phyloP scores from a whole-genome alignment of 148 eudicot species.

The Bassia scoparia region DNA sequence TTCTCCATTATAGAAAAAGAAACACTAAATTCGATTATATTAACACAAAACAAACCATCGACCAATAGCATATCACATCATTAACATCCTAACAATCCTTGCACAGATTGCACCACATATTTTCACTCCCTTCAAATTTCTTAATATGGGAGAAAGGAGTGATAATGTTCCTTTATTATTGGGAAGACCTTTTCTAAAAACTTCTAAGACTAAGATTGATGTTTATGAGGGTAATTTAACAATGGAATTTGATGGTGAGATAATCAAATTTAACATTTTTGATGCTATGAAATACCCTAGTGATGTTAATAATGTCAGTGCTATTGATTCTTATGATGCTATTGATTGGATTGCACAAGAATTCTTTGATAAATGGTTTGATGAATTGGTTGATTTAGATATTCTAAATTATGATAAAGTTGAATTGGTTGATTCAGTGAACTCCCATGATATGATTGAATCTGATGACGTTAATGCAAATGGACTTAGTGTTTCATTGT shows the following conservation, averaged over 20 bases:
- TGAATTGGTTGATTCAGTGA: too few species aligned
- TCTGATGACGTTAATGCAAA: too few species aligned
- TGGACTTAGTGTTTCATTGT: too few species aligned
- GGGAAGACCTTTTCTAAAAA: slow-evolving; percentile 3
- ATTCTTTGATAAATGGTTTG: too few species aligned
- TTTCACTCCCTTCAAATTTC: too few species aligned
- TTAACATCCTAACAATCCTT: slow-evolving; percentile 17
- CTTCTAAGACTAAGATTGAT: too few species aligned
- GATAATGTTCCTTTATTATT: neutral
- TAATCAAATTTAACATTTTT: slow-evolving; percentile 9
- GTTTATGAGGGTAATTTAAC: neutral
- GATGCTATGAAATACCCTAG: too few species aligned
- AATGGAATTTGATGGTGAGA: slow-evolving; percentile 20
- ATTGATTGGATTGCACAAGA: too few species aligned
- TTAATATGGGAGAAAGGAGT: too few species aligned
- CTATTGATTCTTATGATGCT: too few species aligned
- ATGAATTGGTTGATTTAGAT: neutral
- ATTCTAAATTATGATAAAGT: neutral
- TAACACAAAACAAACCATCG: slow-evolving; percentile 35
- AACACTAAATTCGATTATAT: slow-evolving; percentile 35
- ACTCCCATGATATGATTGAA: too few species aligned
- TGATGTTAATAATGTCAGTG: neutral
- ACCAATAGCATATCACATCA: slow-evolving; percentile 27
- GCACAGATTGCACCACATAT: too few species aligned
- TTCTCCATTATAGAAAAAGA: slow-evolving; percentile 32